These are phyloP conservation scores for Pneumocystis oryctolagi DNA, from an alignment of 1,139 yeast genomes.

Conservation along the genomic window DNA sequence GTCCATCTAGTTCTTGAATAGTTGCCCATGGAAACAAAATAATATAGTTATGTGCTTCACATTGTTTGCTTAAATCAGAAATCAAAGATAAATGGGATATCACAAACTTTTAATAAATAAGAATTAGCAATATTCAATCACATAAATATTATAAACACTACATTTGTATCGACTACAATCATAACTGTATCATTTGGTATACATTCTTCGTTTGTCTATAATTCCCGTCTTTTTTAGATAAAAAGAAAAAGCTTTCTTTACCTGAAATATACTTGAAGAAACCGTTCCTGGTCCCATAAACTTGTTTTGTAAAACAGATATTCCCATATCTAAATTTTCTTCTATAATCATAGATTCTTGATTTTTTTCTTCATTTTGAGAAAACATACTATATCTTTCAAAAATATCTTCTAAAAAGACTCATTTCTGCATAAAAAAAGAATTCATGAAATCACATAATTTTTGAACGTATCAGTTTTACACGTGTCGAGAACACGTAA, in stretches of 20 bases:
- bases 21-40: not conserved
- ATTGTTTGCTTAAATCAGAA: not conserved
- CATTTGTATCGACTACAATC: not conserved
- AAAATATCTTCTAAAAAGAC: not conserved
- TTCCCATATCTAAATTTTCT: constrained; percentile 3
- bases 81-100: not conserved
- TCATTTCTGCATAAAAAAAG: not conserved
- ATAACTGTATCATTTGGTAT: not conserved
- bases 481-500: too few species aligned
- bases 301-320: not conserved
- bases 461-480: too few species aligned
- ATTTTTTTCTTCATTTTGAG: not conserved
- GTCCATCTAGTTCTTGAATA: not conserved
- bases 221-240: not conserved
- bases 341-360: not conserved
- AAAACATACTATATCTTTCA: not conserved
- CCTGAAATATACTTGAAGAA: too few species aligned
- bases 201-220: not conserved
- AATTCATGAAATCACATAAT: too few species aligned
- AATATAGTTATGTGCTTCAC: not conserved
- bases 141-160: not conserved
- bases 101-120: not conserved
- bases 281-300: too few species aligned
- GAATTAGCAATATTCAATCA: not conserved
- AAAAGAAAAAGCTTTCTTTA: not conserved